Evolutionary conservation across 148 eudicot species (phyloP), one percentile per base, ranked within the genome.

Genomic region (Gaultheria prostrata): DNA sequence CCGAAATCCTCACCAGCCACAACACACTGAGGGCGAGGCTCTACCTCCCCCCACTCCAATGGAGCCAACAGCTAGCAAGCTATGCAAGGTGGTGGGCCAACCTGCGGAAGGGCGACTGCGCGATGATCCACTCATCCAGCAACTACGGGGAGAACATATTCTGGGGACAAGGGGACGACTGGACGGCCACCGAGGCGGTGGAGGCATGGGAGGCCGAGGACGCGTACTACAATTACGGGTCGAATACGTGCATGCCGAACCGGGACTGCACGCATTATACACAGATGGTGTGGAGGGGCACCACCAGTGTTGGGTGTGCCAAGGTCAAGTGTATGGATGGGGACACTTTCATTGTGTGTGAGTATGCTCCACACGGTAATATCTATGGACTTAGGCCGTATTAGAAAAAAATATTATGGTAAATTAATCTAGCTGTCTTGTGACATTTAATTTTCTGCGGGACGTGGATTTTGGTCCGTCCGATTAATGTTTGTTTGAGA

Each of bases 261-360:
- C 80, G 72, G 63, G 87, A 82, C 56, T 87, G 87, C 65, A 76
- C 83, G 86, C 87, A 87, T 83, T 85, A 87, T 43, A 87, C 89
- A 43, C 87, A 88, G 39, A 54, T 81, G 80, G 84, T 86, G 54
- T 88, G 89, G 90, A 86, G 76, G 63, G 80, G 78, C 54, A 79
- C 89, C 1, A 87, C 24, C 20, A 26, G 86, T 17, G 84, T 87
- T 67, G 89, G 87, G 15, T 87, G 89, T 79, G 89, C 89, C 35
- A 69, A 35, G 82, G 76, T 85, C 4, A 80, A 85, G 4, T 87
- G 87, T 65, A 4, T 8, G 4, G 76, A 24, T 56, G 89, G 87
- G 24, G 86, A 85, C 70, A 85, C 84, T 7, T 85, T 50, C 67
- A 81, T 87, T 21, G 87, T 87, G 6, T 87, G 89, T 76, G 89